A percentile compares a stretch with the other conserved stretches of the same genome.
phyloP scores from a whole-genome alignment of 208 protist genomes.

The Leishmania aethiopica region DNA sequence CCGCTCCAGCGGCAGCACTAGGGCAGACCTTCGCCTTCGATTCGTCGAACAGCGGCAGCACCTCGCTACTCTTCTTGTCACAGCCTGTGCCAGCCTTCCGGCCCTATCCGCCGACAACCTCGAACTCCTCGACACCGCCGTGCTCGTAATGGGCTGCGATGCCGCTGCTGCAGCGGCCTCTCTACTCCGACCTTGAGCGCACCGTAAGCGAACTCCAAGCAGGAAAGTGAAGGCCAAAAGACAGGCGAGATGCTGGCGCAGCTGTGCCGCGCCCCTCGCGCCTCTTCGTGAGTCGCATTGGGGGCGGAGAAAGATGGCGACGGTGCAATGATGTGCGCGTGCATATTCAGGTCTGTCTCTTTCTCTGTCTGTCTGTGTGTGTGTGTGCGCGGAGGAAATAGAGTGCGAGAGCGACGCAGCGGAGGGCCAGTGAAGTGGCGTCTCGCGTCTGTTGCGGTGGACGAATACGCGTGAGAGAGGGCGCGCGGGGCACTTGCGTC shows the following conservation, averaged over 20 bases:
- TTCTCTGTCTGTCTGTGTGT: neutral
- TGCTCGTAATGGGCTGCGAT: neutral
- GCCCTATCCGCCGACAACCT: neutral
- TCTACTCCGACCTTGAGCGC: neutral
- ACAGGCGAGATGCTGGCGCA: conserved; percentile 13
- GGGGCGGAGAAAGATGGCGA: neutral
- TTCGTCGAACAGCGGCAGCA: neutral
- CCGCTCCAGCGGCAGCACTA: neutral
- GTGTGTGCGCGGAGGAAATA: neutral
- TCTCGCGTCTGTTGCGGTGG: neutral
- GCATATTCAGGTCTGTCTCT: neutral
- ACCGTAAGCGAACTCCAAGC: neutral
- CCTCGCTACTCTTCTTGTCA: neutral
- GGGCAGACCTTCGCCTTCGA: neutral
- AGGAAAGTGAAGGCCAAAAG: conserved; percentile 5
- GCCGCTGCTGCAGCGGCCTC: neutral
- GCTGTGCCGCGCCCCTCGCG: neutral
- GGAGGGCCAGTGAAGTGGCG: neutral
- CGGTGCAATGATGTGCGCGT: neutral
- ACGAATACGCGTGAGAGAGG: neutral
- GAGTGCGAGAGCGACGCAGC: neutral
- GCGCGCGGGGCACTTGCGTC: neutral
- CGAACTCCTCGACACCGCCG: neutral
- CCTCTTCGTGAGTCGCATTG: neutral
- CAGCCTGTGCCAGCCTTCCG: neutral